A percentile compares a stretch with the other conserved stretches of the same genome.
Evolutionary conservation across 2,329 filamentous ascomycete genomes (phyloP).

Genomic region (Furcasterigmium furcatum): DNA sequence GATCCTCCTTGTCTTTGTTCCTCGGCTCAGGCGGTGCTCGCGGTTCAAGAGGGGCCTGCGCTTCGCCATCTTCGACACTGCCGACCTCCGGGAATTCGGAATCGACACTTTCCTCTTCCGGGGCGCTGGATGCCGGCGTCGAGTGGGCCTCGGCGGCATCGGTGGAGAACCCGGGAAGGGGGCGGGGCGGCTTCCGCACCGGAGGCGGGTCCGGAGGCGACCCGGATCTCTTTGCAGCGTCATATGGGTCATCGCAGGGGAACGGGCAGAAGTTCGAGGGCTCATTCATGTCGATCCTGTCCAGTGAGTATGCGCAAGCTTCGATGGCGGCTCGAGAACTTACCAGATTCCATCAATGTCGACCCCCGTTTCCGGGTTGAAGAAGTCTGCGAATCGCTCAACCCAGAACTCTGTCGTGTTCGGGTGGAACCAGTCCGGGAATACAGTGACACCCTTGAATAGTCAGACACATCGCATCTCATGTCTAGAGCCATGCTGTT

Average conservation of each 20-base stretch:
- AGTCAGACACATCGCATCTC: neutral
- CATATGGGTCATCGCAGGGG: slow-evolving; percentile 34
- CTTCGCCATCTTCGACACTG: neutral
- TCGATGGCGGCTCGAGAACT: slow-evolving; percentile 53
- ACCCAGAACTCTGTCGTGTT: slow-evolving; percentile 67
- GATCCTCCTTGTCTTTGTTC: neutral
- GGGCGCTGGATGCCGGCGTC: neutral
- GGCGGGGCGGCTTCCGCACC: slow-evolving; percentile 59
- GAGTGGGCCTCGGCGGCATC: neutral
- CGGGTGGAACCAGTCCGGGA: slow-evolving; percentile 73
- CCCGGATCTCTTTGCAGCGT: slow-evolving; percentile 16
- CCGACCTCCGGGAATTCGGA: neutral
- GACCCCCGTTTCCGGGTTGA: slow-evolving; percentile 59
- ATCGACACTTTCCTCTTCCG: neutral
- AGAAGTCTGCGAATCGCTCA: slow-evolving; percentile 62
- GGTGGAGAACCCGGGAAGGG: slow-evolving; percentile 52
- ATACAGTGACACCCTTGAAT: slow-evolving; percentile 55
- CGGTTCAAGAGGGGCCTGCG: neutral
- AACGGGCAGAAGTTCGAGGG: slow-evolving; percentile 56
- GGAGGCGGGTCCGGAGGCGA: slow-evolving; percentile 61
- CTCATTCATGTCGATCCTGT: slow-evolving; percentile 49
- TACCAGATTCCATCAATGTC: slow-evolving; percentile 72
- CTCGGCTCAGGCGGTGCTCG: neutral
- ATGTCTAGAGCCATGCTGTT: no score
- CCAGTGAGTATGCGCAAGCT: slow-evolving; percentile 16